phyloP scores from a whole-genome alignment of 106 monocot species.

The Dendrobium catenatum region DNA sequence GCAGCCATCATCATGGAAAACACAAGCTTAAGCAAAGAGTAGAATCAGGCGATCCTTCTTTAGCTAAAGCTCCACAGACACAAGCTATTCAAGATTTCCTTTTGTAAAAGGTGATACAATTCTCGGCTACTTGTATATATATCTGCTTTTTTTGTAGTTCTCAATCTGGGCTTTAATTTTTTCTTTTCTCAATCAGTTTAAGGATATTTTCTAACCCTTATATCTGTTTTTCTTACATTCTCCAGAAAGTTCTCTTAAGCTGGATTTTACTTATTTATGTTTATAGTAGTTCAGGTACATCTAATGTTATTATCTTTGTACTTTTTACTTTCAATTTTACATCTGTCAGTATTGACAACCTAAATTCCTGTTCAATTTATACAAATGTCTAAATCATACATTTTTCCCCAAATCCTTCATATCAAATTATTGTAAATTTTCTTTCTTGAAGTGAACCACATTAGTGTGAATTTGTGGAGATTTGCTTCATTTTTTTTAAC shows the following conservation, averaged over 20 bases:
- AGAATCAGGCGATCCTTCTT: constrained; percentile 27
- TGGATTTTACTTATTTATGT: neutral
- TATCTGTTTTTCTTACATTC: neutral
- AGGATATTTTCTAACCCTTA: neutral
- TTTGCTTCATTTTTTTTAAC: too few relatives aligned
- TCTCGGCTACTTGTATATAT: neutral
- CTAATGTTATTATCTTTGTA: neutral
- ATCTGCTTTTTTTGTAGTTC: constrained; percentile 1
- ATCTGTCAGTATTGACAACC: neutral
- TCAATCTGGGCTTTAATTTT: neutral
- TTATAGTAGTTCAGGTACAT: neutral
- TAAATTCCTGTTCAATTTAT: too few relatives aligned
- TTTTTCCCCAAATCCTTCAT: too few relatives aligned
- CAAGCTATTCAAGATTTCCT: constrained; percentile 77
- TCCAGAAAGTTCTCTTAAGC: neutral
- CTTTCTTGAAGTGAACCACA: too few relatives aligned
- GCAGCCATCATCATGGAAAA: constrained; percentile 35
- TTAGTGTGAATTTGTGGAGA: too few relatives aligned
- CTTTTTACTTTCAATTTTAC: neutral
- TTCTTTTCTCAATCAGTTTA: neutral
- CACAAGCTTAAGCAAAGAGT: constrained; percentile 48
- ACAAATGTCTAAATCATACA: too few relatives aligned
- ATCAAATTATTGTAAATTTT: too few relatives aligned
- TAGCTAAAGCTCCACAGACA: constrained; percentile 31
- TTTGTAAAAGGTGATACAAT: constrained; percentile 28